These are phyloP conservation scores for Amoeboaphelidium protococcarum DNA, from an alignment of 371 early-diverging fungal genomes.

Conservation along the genomic window DNA sequence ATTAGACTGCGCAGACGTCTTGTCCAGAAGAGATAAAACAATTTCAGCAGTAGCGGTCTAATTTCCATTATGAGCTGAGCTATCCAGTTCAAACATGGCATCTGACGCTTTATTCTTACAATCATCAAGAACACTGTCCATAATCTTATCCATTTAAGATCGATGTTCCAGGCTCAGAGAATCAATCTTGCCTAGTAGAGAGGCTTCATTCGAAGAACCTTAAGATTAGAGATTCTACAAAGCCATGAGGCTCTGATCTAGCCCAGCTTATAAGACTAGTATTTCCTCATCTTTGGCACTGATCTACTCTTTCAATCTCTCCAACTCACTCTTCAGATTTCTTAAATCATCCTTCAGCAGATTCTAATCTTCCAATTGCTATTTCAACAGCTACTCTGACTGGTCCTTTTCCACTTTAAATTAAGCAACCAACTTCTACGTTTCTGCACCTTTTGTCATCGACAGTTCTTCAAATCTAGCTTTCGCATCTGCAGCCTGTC, in stretches of 20 bases:
- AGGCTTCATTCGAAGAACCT: slow-evolving; percentile 11
- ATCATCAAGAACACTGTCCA: slow-evolving; percentile 58
- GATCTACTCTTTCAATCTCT: neutral
- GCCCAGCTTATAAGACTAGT: slow-evolving; percentile 61
- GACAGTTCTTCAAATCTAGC: slow-evolving; percentile 45
- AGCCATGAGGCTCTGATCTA: slow-evolving; percentile 75
- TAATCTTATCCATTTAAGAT: slow-evolving; percentile 43
- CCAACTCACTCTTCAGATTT: neutral
- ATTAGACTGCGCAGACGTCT: slow-evolving; percentile 39
- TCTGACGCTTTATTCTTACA: slow-evolving; percentile 66
- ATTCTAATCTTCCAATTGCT: slow-evolving; percentile 6
- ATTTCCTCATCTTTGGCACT: slow-evolving; percentile 56
- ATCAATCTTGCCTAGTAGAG: slow-evolving; percentile 33
- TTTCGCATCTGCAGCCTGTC: slow-evolving; percentile 45
- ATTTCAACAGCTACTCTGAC: slow-evolving; percentile 20
- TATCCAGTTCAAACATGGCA: slow-evolving; percentile 52
- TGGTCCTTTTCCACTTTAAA: slow-evolving; percentile 32
- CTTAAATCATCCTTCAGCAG: slow-evolving; percentile 38
- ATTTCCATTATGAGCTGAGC: slow-evolving; percentile 50
- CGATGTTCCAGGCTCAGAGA: slow-evolving; percentile 31
- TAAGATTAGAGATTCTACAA: slow-evolving; percentile 34
- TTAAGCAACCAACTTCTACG: neutral
- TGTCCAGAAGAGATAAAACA: slow-evolving; percentile 65
- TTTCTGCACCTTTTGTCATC: slow-evolving; percentile 41
- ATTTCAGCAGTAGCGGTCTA: slow-evolving; percentile 69